These are phyloP conservation scores for Aspergillus alliaceus DNA, from an alignment of 2,329 filamentous ascomycete genomes.

Conservation along the genomic window DNA sequence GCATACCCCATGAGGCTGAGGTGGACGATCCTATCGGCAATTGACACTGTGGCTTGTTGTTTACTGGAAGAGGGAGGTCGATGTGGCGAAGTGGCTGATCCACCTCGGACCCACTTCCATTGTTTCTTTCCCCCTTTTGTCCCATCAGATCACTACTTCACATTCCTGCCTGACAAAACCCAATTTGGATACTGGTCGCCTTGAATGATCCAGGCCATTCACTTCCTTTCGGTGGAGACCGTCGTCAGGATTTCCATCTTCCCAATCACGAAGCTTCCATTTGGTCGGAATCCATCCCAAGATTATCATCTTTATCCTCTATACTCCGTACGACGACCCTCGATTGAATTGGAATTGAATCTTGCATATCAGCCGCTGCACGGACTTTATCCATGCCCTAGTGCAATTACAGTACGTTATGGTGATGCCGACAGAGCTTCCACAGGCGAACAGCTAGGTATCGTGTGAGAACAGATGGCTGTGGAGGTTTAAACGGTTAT, in stretches of 20 bases:
- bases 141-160: background rate
- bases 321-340: no score
- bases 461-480: background rate
- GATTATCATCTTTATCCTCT: background rate
- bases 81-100: conserved; percentile 3
- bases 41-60: background rate
- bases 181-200: background rate
- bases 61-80: background rate
- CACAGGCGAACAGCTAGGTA: background rate
- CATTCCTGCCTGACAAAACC: background rate
- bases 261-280: background rate
- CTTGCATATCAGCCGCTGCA: background rate
- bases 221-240: background rate
- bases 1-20: background rate
- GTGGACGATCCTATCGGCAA: background rate
- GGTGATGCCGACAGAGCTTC: background rate
- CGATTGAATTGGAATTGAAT: no score
- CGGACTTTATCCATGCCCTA: background rate
- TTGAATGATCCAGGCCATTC: background rate
- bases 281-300: background rate
- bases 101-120: background rate
- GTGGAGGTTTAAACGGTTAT: background rate
- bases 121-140: background rate
- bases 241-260: no score
- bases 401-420: background rate